Conservation (phyloP, 768 basidiomycete genomes). For the Multifurca ochricompacta region DNA sequence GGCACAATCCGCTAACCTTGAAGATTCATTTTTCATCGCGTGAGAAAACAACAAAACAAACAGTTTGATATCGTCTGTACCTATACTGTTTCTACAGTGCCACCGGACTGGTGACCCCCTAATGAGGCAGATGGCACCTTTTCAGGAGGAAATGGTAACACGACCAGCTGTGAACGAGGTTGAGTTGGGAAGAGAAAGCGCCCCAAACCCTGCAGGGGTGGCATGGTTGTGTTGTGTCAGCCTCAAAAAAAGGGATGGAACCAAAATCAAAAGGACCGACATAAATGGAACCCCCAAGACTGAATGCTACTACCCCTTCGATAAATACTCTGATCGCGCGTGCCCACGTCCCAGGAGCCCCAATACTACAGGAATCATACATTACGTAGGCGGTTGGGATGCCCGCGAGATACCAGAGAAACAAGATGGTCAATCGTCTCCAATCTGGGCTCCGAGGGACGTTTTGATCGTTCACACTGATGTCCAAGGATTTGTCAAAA, state of each 20-base stretch:
- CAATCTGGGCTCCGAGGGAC: slow-evolving; percentile 3
- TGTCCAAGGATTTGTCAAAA: neutral
- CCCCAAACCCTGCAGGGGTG: slow-evolving; percentile 1
- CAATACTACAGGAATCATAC: neutral
- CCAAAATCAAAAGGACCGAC: neutral
- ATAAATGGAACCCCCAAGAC: slow-evolving; percentile 1
- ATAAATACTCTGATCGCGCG: slow-evolving; percentile 7
- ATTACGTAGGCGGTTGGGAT: neutral
- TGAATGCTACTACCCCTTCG: slow-evolving; percentile 11
- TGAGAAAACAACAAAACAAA: too few relatives aligned
- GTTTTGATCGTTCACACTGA: neutral
- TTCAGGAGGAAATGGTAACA: neutral
- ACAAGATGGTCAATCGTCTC: neutral
- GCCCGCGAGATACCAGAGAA: slow-evolving; percentile 7
- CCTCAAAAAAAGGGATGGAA: too few relatives aligned
- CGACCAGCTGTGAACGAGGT: neutral
- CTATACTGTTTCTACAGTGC: neutral
- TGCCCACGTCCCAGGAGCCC: slow-evolving; percentile 8
- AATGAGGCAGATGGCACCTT: neutral
- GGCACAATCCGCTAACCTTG: too few relatives aligned
- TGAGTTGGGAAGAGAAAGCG: neutral
- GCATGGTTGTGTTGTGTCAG: neutral
- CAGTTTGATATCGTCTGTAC: neutral
- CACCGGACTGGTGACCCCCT: neutral
- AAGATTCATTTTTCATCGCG: too few relatives aligned